Evolutionary conservation across 148 eudicot genomes (phyloP).

Genomic region (Amaranthus hypochondriacus): DNA sequence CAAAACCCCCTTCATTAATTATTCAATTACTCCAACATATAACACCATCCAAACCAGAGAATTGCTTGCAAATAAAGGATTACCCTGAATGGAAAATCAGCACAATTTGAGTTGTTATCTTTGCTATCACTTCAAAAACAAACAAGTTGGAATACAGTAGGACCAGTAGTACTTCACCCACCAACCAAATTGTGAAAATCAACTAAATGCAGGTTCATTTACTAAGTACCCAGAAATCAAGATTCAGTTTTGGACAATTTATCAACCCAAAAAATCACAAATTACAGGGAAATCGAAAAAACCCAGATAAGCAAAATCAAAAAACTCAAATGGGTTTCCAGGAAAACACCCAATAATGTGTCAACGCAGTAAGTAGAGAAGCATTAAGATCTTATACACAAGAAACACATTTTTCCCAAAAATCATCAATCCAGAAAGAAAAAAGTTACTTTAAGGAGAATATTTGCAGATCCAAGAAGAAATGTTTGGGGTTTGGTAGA

Average conservation of each 20-base stretch:
- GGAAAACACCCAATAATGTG: conserved; percentile 1
- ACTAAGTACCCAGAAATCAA: conserved; percentile 3
- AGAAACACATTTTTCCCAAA: too few species aligned
- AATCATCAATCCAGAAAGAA: conserved; percentile 8
- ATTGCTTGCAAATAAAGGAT: neutral
- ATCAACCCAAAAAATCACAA: conserved; percentile 10
- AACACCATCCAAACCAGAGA: neutral
- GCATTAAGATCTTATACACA: conserved; percentile 3
- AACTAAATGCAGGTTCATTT: conserved; percentile 15
- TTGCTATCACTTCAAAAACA: conserved; percentile 2
- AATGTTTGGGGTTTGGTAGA: conserved; percentile 25
- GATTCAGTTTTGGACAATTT: neutral
- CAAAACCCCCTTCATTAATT: neutral
- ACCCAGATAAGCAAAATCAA: conserved; percentile 29
- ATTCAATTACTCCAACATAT: neutral
- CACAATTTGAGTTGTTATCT: neutral
- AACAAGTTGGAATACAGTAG: neutral
- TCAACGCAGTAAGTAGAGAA: conserved; percentile 8
- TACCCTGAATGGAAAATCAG: conserved; percentile 9
- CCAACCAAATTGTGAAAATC: conserved; percentile 15
- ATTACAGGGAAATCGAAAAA: conserved; percentile 19
- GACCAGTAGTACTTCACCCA: conserved; percentile 1
- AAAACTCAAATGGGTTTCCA: conserved; percentile 25
- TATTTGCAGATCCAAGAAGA: conserved; percentile 47
- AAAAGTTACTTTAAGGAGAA: conserved; percentile 18